Percentiles rank a stretch among this genome's conserved stretches.
phyloP scores from a whole-genome alignment of 345 rosid genomes.

The Rhodomyrtus tomentosa region DNA sequence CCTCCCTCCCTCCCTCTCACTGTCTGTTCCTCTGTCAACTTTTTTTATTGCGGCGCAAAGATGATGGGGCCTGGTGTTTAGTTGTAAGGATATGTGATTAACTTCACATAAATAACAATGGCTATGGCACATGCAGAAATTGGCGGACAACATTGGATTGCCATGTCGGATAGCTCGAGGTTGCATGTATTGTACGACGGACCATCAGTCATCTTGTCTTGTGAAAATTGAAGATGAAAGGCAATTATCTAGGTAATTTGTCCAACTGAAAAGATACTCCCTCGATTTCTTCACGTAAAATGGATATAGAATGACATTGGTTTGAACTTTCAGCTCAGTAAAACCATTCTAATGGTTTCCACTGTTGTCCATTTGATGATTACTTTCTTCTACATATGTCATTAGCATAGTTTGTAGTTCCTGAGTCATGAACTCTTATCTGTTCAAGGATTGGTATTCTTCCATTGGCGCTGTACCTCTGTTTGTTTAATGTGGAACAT shows the following conservation, averaged over 20 bases:
- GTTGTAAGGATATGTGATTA: background rate
- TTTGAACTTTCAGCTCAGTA: background rate
- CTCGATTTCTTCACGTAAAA: background rate
- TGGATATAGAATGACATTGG: background rate
- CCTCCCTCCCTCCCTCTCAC: background rate
- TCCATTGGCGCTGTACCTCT: background rate
- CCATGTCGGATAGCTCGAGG: constrained; percentile 98
- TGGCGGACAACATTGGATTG: constrained; percentile 89
- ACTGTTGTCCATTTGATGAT: background rate
- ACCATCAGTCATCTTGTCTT: constrained; percentile 86
- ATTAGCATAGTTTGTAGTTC: background rate
- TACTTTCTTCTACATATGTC: background rate
- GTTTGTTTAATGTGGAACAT: background rate
- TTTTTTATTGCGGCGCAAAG: background rate
- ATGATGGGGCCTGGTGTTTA: background rate
- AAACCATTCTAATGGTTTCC: background rate
- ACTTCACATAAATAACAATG: background rate
- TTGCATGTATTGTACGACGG: constrained; percentile 76
- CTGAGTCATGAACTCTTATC: background rate
- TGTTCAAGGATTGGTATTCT: background rate
- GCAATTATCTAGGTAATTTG: constrained; percentile 47
- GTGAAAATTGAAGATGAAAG: constrained; percentile 77
- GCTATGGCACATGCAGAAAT: constrained; percentile 44
- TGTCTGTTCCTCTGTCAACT: background rate
- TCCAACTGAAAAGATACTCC: background rate